Conservation (phyloP, 345 rosid genomes). For the Gossypium ekmanianum region DNA sequence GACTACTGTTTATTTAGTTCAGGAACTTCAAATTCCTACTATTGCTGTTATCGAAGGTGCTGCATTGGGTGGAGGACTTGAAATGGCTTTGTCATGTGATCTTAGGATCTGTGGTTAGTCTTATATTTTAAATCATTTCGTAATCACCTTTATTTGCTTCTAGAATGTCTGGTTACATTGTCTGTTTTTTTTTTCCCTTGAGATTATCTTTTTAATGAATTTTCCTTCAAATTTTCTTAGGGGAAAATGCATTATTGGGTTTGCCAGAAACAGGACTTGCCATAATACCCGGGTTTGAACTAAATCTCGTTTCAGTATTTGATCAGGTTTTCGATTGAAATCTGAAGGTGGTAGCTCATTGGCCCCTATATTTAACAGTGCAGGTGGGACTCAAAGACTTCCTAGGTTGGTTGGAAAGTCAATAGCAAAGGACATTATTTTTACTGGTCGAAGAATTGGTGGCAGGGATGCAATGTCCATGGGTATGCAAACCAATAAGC, state of each 20-base stretch:
- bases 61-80: conserved; percentile 96
- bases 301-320: neutral
- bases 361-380: conserved; percentile 41
- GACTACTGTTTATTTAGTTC: conserved; percentile 16
- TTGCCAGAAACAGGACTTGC: conserved; percentile 99
- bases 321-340: neutral
- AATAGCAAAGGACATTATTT: conserved; percentile 77
- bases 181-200: neutral
- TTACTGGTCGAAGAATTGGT: conserved; percentile 67
- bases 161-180: neutral
- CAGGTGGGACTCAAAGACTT: conserved; percentile 91
- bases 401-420: conserved; percentile 83
- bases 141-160: neutral
- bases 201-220: neutral
- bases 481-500: conserved; percentile 37
- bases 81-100: conserved; percentile 93
- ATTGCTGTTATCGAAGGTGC: conserved; percentile 89
- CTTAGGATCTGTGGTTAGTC: conserved; percentile 77
- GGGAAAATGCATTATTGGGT: conserved; percentile 71
- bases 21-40: conserved; percentile 72
- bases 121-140: conserved; percentile 4
- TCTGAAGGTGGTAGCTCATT: neutral
- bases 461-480: conserved; percentile 65
- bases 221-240: conserved; percentile 30
- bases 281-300: conserved; percentile 77